Evolutionary conservation across 345 rosid species (phyloP), one percentile per base, ranked within the genome.

Genomic region (Linum trigynum): DNA sequence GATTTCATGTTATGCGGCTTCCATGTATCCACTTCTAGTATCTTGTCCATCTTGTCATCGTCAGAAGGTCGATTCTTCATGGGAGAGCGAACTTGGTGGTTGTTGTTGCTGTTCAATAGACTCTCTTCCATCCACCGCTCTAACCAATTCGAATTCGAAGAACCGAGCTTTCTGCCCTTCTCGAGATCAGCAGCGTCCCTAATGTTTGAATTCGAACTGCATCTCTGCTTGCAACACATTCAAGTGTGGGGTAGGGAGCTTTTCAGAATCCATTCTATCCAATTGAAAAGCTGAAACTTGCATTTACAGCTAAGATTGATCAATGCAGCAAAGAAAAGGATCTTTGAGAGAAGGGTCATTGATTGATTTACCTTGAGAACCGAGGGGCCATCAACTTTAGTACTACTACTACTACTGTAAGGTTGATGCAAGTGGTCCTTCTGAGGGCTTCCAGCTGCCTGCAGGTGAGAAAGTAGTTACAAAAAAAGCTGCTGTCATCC

Each of bases 101-200:
- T 74, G 63, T 75, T 81, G 7, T 61, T 53, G 65, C 72, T 74
- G 63, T 77, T 81, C 87, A 80, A 65, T 38, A 75, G 69, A 43
- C 67, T 81, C 59, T 84, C 95, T 62, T 92, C 89, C 84, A 84
- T 89, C 92, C 98, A 92, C 5, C 67, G 84, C 68, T 85, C 91
- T 66, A 92, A 76, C 86, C 97, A 84, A 69, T 80, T 81, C 3
- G 88, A 72, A 58, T 83, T 83, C 59, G 69, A 23, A 23, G 32
- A 23, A 23, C 32, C 32, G 32, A 23, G 32, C 32, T 23, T 61
- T 39, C 69, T 75, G n/a, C 81, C 67, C 71, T 69, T 73, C 16
- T 76, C 82, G 38, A 69, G 60, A 23, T 74, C 76, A 39, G 57
- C 51, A 58, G 73, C 40, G 65, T 78, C 83, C 74, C 84, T 62